A percentile compares a stretch with the other conserved stretches of the same genome.
Evolutionary conservation across 2,329 filamentous ascomycete species (phyloP).

Genomic region (Colletotrichum tofieldiae): DNA sequence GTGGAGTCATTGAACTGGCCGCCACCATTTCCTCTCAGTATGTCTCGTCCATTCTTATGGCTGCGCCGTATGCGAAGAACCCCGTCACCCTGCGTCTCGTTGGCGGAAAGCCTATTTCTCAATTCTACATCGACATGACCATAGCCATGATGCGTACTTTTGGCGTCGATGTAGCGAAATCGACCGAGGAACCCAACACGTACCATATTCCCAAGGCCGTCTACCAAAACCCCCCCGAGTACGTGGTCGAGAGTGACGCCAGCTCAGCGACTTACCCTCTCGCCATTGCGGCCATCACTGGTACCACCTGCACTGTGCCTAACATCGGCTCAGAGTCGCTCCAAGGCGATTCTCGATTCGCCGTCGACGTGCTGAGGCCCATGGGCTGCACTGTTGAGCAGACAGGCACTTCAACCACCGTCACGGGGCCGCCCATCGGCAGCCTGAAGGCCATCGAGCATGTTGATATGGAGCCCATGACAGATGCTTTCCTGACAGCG

Average conservation of each 20-base stretch:
- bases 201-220: slow-evolving; percentile 91
- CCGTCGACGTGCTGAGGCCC: slow-evolving; percentile 87
- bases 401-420: slow-evolving; percentile 88
- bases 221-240: slow-evolving; percentile 88
- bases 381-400: slow-evolving; percentile 97
- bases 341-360: slow-evolving; percentile 95
- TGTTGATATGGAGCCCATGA: slow-evolving; percentile 99
- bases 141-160: slow-evolving; percentile 97
- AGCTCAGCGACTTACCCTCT: slow-evolving; percentile 98
- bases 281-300: slow-evolving; percentile 94
- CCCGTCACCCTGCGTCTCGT: slow-evolving; percentile 91
- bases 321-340: slow-evolving; percentile 95
- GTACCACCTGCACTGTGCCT: slow-evolving; percentile 94
- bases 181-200: slow-evolving; percentile 85
- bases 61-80: slow-evolving; percentile 94
- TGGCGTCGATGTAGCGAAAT: slow-evolving; percentile 84
- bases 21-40: slow-evolving; percentile 99
- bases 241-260: slow-evolving; percentile 95
- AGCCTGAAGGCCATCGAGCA: slow-evolving; percentile 81
- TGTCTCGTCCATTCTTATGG: slow-evolving; percentile 97
- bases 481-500: slow-evolving; percentile 96
- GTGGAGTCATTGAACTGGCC: slow-evolving; percentile 90
- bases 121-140: slow-evolving; percentile 99
- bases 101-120: slow-evolving; percentile 97
- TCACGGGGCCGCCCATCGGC: slow-evolving; percentile 87